Evolutionary conservation across 768 basidiomycete species (phyloP), one percentile per base, ranked within the genome.

Genomic region (Lentinus tigrinus): DNA sequence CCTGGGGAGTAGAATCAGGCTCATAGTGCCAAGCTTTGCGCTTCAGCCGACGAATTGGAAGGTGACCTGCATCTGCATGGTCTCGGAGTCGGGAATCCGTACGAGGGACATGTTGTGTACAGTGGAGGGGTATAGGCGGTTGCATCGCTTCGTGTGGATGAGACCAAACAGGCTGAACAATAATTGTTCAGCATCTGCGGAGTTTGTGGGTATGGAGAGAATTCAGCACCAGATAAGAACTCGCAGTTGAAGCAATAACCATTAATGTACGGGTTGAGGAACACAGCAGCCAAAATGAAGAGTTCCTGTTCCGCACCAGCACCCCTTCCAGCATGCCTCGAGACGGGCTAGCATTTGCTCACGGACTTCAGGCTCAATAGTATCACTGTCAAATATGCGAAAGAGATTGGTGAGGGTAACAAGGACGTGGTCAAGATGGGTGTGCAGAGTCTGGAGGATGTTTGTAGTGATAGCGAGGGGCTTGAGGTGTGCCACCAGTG

Each of bases 261-360:
- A 8, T 52, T 56, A 21, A 69, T 58, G 53, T 62, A 70, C 0
- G 74, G 76, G 57, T 78, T 77, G 17, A 77, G 54, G 28, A 4
- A 31, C 39, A 78, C 47, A 0, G 74, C 61, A 1, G 72, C 68
- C 0, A 69, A 63, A 47, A 78, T 74, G 54, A 74, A 73, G 1
- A 70, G 47, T 27, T 73, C 73, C 50, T 75, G 74, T 58, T 77
- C 73, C 8, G 67, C 49, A 27, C 64, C 67, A 19, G 34, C 6
- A 39, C 8, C 51, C 51, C 8, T 48, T 57, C 75, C 75, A 77
- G 0, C 68, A 68, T 27, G 61, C 53, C 51, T 78, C 74, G 19
- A 77, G 61, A 44, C 72, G 74, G 1, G 16, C 36, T 4, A 69
- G 47, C 46, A 78, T 60, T 7, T 52, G 28, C 0, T 63, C 52